These are phyloP conservation scores for Solanum habrochaites DNA, from an alignment of 257 asterid species.

Conservation along the genomic window DNA sequence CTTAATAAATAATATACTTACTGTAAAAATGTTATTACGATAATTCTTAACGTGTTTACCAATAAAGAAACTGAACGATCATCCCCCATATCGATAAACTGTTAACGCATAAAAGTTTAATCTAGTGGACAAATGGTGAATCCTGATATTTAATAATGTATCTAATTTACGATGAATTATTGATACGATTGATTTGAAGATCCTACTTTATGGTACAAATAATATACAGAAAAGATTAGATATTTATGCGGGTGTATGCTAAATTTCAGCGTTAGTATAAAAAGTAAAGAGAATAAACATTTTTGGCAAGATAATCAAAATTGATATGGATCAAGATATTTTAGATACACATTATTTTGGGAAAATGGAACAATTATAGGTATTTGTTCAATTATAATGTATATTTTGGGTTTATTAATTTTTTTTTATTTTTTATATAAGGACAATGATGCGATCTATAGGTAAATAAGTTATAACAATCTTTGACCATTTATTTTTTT, in stretches of 20 bases:
- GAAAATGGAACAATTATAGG: background rate
- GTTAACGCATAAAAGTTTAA: too few species aligned
- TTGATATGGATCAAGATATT: background rate
- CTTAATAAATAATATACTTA: background rate
- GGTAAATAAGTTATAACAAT: background rate
- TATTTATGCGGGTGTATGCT: too few species aligned
- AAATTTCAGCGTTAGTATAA: background rate
- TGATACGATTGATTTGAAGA: background rate
- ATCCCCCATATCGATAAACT: background rate
- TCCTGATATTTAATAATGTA: too few species aligned
- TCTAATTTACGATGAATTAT: too few species aligned
- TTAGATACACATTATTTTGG: background rate
- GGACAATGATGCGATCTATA: background rate
- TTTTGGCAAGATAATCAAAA: background rate
- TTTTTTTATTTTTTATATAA: background rate
- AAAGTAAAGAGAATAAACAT: background rate
- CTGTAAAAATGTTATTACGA: too few species aligned
- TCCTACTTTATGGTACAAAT: background rate
- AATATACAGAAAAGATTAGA: background rate
- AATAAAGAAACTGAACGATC: too few species aligned
- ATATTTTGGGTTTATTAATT: background rate
- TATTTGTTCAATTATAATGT: background rate
- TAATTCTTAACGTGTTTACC: background rate
- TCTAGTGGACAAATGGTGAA: background rate
- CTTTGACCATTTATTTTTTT: background rate